These are phyloP conservation scores for Sugiyamaella sp. DNA, from an alignment of 1,139 yeast genomes.

Conservation along the genomic window DNA sequence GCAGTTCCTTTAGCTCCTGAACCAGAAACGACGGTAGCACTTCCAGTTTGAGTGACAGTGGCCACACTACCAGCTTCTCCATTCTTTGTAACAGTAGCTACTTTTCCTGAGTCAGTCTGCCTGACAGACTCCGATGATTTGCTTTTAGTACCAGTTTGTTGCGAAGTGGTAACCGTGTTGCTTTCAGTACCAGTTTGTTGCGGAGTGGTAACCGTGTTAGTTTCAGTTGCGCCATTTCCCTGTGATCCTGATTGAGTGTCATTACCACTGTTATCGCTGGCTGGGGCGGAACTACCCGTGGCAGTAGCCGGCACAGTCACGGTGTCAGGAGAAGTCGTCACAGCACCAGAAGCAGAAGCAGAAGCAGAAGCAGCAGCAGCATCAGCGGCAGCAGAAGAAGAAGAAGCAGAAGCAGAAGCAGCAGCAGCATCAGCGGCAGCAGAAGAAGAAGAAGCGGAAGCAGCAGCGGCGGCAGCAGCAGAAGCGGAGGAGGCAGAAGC, in stretches of 20 bases:
- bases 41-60: neutral
- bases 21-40: neutral
- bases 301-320: neutral
- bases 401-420: neutral
- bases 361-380: neutral
- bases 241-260: neutral
- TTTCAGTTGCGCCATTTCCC: neutral
- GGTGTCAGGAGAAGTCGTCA: neutral
- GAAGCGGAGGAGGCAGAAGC: neutral
- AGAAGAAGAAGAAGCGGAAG: neutral
- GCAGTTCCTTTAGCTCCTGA: neutral
- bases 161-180: neutral
- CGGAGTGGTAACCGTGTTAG: neutral
- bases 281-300: neutral
- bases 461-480: constrained; percentile 1
- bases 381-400: neutral
- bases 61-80: neutral
- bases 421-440: neutral
- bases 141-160: neutral
- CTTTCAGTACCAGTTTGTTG: neutral
- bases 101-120: neutral
- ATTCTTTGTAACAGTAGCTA: neutral
- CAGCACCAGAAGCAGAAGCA: neutral
- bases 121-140: too few relatives aligned
- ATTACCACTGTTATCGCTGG: neutral